Evolutionary conservation across 805 yeast species (phyloP).

Genomic region (Candida incommunis): DNA sequence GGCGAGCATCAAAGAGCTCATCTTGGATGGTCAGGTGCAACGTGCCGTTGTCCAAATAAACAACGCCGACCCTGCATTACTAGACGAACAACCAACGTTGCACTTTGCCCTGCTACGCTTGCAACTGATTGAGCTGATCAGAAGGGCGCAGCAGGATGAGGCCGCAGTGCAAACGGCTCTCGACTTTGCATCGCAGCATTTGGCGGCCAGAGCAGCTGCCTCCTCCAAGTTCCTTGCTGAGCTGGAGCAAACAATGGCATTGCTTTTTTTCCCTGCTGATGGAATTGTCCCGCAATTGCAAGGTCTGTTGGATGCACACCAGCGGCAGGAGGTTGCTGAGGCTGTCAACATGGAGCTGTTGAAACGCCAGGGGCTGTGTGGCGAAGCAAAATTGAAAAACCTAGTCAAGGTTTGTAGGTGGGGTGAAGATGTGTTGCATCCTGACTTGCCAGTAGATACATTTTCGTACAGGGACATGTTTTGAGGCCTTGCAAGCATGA

Average conservation of each 20-base stretch:
- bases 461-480: neutral
- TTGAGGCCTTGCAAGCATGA: too few relatives aligned
- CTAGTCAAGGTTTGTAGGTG: conserved; percentile 50
- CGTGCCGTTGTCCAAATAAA: conserved; percentile 43
- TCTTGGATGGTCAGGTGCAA: conserved; percentile 47
- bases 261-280: conserved; percentile 37
- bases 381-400: conserved; percentile 31
- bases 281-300: conserved; percentile 29
- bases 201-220: conserved; percentile 46
- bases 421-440: conserved; percentile 37
- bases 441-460: neutral
- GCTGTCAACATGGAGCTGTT: conserved; percentile 57
- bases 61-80: conserved; percentile 44
- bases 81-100: conserved; percentile 47
- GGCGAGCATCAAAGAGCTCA: conserved; percentile 35
- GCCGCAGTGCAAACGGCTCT: conserved; percentile 13
- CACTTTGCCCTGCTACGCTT: conserved; percentile 63
- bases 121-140: conserved; percentile 68
- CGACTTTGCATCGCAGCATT: conserved; percentile 24
- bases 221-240: conserved; percentile 45
- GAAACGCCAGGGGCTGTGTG: conserved; percentile 21
- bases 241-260: conserved; percentile 72
- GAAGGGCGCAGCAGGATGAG: conserved; percentile 20
- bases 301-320: conserved; percentile 40
- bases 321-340: conserved; percentile 53